phyloP scores from a whole-genome alignment of 1,139 yeast genomes.

The Geotrichum australiense region DNA sequence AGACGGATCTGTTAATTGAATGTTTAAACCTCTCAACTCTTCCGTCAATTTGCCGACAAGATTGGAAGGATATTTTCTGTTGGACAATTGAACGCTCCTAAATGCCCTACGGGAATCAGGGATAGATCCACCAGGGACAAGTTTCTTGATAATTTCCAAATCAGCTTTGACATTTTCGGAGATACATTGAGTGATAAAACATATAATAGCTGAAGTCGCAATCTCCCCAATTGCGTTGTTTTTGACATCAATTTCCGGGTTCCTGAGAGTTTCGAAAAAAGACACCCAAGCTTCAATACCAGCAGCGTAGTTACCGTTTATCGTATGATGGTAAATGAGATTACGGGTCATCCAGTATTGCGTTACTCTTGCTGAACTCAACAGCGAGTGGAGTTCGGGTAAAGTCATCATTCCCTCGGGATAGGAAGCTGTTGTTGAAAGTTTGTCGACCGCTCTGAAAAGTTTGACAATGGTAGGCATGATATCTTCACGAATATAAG shows the following conservation, averaged over 20 bases:
- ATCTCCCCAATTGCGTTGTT: conserved; percentile 26
- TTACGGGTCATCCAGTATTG: conserved; percentile 28
- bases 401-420: conserved; percentile 13
- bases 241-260: conserved; percentile 22
- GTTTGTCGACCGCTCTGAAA: conserved; percentile 10
- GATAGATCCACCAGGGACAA: conserved; percentile 29
- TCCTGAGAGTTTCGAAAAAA: conserved; percentile 29
- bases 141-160: conserved; percentile 26
- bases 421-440: no score
- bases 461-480: no score
- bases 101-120: conserved; percentile 25
- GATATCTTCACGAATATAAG: no score
- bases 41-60: conserved; percentile 13
- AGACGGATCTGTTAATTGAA: conserved; percentile 22
- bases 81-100: conserved; percentile 15
- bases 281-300: conserved; percentile 34
- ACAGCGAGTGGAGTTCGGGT: conserved; percentile 20
- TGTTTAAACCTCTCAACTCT: conserved; percentile 22
- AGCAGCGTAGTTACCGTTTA: conserved; percentile 25
- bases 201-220: conserved; percentile 28
- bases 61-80: conserved; percentile 3
- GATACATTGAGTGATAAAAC: conserved; percentile 26
- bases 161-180: conserved; percentile 21
- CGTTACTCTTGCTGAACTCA: conserved; percentile 21
- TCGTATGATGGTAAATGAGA: conserved; percentile 25